Conservation (phyloP, 1,284 basidiomycete species). For the Phenoliferia sp. region DNA sequence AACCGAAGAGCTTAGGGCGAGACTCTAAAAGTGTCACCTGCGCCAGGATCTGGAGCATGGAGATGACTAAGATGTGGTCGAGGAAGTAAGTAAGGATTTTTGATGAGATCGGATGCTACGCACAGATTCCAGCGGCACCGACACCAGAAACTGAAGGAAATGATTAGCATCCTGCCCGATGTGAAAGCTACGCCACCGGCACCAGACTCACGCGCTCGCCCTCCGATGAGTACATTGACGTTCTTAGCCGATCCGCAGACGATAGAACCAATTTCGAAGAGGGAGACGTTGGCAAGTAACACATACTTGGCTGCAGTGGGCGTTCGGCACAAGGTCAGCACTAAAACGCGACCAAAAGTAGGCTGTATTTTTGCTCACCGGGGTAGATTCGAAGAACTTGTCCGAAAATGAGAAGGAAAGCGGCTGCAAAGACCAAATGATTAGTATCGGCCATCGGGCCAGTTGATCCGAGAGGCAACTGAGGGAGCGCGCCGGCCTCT, state of each 20-base stretch:
- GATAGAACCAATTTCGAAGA: conserved; percentile 51
- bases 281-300: conserved; percentile 46
- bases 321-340: too few species aligned
- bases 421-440: conserved; percentile 36
- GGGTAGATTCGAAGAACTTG: conserved; percentile 44
- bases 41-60: conserved; percentile 47
- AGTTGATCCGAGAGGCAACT: conserved; percentile 10
- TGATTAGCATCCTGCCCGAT: too few species aligned
- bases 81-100: too few species aligned
- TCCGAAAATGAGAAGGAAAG: conserved; percentile 45
- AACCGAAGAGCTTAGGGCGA: conserved; percentile 45
- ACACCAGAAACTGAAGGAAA: conserved; percentile 23
- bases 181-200: too few species aligned
- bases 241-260: conserved; percentile 50
- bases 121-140: conserved; percentile 50
- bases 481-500: not conserved
- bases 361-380: conserved; percentile 10
- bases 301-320: conserved; percentile 12
- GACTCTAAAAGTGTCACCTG: conserved; percentile 46
- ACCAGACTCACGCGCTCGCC: conserved; percentile 23
- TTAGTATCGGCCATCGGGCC: too few species aligned
- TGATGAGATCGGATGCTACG: too few species aligned
- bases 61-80: conserved; percentile 33
- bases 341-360: too few species aligned
- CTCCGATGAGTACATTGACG: conserved; percentile 50